A percentile compares a stretch with the other conserved stretches of the same genome.
Evolutionary conservation across 768 basidiomycete genomes (phyloP).

Genomic region (Terana coerulea): DNA sequence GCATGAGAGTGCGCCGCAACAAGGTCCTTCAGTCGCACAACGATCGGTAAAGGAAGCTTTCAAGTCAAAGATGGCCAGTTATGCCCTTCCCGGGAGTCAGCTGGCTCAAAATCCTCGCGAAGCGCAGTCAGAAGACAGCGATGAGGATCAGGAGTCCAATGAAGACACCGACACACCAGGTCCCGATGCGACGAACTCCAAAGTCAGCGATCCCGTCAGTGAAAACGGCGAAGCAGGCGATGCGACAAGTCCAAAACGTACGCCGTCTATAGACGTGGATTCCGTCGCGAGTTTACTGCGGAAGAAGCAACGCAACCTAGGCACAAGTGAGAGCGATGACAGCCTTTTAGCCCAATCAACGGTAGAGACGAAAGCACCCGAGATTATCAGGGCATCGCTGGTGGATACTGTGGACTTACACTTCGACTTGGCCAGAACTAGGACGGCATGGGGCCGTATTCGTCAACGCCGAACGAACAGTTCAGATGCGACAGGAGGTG

Average conservation of each 20-base stretch:
- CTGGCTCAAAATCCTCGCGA: constrained; percentile 3
- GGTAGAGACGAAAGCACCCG: constrained; percentile 1
- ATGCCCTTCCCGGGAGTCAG: constrained; percentile 10
- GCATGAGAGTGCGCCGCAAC: background rate
- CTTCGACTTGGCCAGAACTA: background rate
- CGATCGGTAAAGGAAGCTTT: background rate
- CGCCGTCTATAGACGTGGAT: too few relatives aligned
- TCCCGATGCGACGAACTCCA: too few relatives aligned
- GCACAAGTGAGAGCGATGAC: too few relatives aligned
- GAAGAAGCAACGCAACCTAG: too few relatives aligned
- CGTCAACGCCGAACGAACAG: background rate
- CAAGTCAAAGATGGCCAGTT: constrained; percentile 5
- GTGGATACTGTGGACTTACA: constrained; percentile 2
- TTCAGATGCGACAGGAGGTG: too few relatives aligned
- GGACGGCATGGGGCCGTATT: background rate
- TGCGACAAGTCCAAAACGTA: too few relatives aligned
- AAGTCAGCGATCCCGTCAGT: too few relatives aligned
- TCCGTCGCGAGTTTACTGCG: too few relatives aligned
- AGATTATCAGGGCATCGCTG: constrained; percentile 1
- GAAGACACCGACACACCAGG: too few relatives aligned
- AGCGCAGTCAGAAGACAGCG: constrained; percentile 6
- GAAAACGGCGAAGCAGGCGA: too few relatives aligned
- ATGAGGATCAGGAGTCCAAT: constrained; percentile 18
- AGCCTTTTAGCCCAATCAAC: too few relatives aligned
- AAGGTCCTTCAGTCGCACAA: background rate